Evolutionary conservation across 495 filamentous ascomycete species (phyloP), one percentile per base, ranked within the genome.

Genomic region (Choiromyces venosus): DNA sequence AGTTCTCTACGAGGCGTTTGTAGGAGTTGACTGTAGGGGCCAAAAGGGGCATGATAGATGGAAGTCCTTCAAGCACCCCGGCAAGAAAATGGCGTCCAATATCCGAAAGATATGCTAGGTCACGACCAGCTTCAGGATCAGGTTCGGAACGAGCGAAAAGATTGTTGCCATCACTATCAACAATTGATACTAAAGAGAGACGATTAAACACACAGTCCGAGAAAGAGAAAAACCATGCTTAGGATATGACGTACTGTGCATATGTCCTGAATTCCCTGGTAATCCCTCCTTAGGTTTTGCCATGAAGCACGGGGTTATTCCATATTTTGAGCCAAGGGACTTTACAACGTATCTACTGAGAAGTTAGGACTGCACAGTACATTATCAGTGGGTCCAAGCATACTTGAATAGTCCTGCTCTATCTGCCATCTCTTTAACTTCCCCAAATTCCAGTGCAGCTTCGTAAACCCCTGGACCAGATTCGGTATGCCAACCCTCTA

Each of bases 401-500:
- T 81, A 94, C 88, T 99, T 99, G 87, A 99, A 99, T 4, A 99
- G 85, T 39, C 88, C 88, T 14, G 95, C 93, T 78, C 90, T 90
- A 80, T 98, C 95, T 0, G 95, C 95, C 92, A 96, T 97, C 66
- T 90, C 84, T 38, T 86, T 87, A 66, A 92, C 89, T 81, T 97
- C 92, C 25, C 89, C 89, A 73, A 93, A 97, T 82, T 95, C 90
- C 38, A 99, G 85, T 44, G 95, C 95, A 40, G 95, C 95, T 84
- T 99, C 95, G 82, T 91, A 98, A 4, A 99, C 95, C 35, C 95
- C 95, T 14, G 95, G 95, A 9, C 95, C 95, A 78, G 89, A 93
- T 83, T 99, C 95, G 12, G 95, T 97, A 82, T 99, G 95, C 95
- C 95, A 99, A 16, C 95, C 93, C 81, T 99, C 95, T 33, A 98